Evolutionary conservation across 1,284 basidiomycete genomes (phyloP).

Genomic region (Apiotrichum sp.): DNA sequence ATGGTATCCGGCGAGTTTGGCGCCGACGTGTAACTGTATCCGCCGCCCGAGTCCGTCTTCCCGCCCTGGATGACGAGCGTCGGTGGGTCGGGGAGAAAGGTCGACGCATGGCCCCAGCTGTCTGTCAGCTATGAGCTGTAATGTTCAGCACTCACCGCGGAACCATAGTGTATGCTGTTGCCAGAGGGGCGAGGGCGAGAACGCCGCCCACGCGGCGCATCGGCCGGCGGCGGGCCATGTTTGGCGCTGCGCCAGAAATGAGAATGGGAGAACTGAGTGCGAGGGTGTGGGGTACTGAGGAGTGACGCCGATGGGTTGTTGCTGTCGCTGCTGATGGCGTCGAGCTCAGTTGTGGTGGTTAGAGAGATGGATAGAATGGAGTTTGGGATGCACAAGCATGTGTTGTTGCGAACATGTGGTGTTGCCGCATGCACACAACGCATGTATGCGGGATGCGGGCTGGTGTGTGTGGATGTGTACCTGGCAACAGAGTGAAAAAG

Average conservation of each 20-base stretch:
- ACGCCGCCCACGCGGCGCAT: not conserved
- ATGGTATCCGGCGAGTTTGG: conserved; percentile 66
- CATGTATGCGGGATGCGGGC: no score
- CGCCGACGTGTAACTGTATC: conserved; percentile 65
- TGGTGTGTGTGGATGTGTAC: no score
- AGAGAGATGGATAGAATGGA: no score
- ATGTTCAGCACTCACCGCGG: conserved; percentile 1
- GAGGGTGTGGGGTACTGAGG: no score
- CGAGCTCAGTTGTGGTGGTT: no score
- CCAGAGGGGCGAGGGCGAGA: not conserved
- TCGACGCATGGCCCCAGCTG: conserved; percentile 75
- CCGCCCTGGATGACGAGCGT: conserved; percentile 69
- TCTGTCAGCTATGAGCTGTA: conserved; percentile 1
- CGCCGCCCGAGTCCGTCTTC: conserved; percentile 62
- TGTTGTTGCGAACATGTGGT: no score
- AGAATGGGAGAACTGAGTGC: no score
- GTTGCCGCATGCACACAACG: no score
- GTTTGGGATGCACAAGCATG: no score
- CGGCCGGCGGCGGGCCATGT: not conserved
- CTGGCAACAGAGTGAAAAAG: no score
- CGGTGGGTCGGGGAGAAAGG: conserved; percentile 53
- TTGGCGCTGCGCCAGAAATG: not conserved
- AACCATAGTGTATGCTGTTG: not conserved
- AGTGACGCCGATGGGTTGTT: no score
- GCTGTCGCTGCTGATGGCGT: no score